Base-by-base conservation (phyloP, 2,329 filamentous ascomycete species). In the Sclerotinia spermophila region DNA sequence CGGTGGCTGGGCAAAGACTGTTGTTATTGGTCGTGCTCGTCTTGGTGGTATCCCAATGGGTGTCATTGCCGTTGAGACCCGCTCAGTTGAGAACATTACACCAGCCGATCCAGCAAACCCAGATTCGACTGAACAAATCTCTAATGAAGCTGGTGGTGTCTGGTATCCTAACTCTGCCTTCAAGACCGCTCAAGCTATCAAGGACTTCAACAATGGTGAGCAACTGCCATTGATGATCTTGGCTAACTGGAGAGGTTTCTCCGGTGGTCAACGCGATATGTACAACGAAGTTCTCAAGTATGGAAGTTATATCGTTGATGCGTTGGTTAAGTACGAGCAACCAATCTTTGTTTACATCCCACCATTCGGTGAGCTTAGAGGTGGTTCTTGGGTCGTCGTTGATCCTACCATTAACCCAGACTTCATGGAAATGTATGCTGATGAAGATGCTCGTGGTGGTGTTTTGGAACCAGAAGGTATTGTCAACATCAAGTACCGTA, bases 211-310 rank as follows among this genome's bases (percentile, higher is more conserved):
- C 89, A 89, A 97, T 76, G 96, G 96, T 81, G 96, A 99, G 84
- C 96, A 99, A 85, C 87, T 99, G 79, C 96, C 96, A 71, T 85
- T 99, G 75, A 98, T 99, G 94, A 99, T 99, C 80, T 89, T 99
- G 74, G 96, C 96, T 83, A 99, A 99, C 87, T 99, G 96, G 96
- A 91, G 96, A 89, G 96, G 96, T 86, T 99, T 99, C 93, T 99
- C 96, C 76, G 96, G 96, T 85, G 96, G 96, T 75, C 96, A 99
- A 84, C 93, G 95, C 77, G 96, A 99, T 83, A 99, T 99, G 96
- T 99, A 96, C 89, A 97, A 98, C 84, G 96, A 99, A 84, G 96
- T 99, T 24, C 89, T 99, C 82, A 99, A 99, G 86, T 99, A 99
- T 79, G 96, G 96, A 80, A 97, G 95, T 27, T 98, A 96, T 87